Conservation (phyloP, 331 rosid genomes). For the Rosa hybrid region DNA sequence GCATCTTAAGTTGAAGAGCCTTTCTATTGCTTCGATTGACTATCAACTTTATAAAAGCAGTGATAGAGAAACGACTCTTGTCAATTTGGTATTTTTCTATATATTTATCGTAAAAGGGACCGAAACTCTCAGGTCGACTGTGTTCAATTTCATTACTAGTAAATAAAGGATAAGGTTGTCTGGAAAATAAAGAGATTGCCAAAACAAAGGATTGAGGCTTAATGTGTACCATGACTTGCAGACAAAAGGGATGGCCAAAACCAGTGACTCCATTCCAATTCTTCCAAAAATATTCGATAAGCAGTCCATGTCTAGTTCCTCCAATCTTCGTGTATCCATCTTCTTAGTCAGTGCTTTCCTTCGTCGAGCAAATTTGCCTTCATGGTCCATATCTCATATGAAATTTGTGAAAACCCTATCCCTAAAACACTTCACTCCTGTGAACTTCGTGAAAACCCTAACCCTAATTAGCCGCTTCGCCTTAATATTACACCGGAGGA, state of each 20-base stretch:
- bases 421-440: neutral
- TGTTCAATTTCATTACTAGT: neutral
- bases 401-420: neutral
- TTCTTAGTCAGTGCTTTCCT: neutral
- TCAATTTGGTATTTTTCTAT: neutral
- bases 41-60: slow-evolving; percentile 9
- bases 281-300: neutral
- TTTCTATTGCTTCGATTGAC: neutral
- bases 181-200: neutral
- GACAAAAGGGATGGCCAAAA: neutral
- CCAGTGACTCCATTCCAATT: neutral
- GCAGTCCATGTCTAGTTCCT: neutral
- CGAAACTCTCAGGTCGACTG: neutral
- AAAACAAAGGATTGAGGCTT: neutral
- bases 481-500: too few relatives aligned
- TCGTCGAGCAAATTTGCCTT: neutral
- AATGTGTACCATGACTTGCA: neutral
- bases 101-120: neutral
- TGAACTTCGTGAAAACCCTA: neutral
- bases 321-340: slow-evolving; percentile 4
- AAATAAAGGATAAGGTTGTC: neutral
- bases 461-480: neutral
- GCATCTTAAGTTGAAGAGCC: neutral
- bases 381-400: neutral
- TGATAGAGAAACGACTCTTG: neutral